phyloP scores from a whole-genome alignment of 192 early-diverging fungal species.

The Coemansia pectinata region DNA sequence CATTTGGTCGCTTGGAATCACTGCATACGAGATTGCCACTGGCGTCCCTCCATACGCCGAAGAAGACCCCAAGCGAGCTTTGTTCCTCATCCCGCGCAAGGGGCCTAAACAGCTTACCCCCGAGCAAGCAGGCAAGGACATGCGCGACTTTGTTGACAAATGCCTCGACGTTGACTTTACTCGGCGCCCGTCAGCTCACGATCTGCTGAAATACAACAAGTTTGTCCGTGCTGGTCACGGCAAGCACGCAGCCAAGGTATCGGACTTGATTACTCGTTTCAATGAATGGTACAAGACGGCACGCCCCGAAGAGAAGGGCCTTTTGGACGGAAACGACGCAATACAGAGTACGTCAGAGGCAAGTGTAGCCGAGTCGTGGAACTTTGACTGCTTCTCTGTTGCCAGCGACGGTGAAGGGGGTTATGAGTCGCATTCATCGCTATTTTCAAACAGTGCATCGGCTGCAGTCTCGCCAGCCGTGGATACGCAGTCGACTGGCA shows the following conservation, averaged over 20 bases:
- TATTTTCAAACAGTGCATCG: slow-evolving; percentile 36
- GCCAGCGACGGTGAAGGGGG: slow-evolving; percentile 49
- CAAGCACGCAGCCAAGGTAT: slow-evolving; percentile 48
- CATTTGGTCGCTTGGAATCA: slow-evolving; percentile 99
- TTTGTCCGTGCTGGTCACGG: slow-evolving; percentile 54
- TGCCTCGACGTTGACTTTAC: slow-evolving; percentile 88
- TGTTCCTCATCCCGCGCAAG: slow-evolving; percentile 84
- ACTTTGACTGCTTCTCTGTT: slow-evolving; percentile 55
- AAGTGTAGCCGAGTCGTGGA: slow-evolving; percentile 52
- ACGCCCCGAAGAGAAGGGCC: slow-evolving; percentile 29
- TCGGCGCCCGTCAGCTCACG: slow-evolving; percentile 84
- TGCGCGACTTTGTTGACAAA: slow-evolving; percentile 86
- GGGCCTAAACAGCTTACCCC: slow-evolving; percentile 80
- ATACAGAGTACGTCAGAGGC: slow-evolving; percentile 53
- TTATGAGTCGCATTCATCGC: slow-evolving; percentile 49
- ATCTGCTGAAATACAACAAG: slow-evolving; percentile 69
- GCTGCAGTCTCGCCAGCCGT: slow-evolving; percentile 11
- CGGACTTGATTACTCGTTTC: slow-evolving; percentile 49
- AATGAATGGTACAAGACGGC: slow-evolving; percentile 42
- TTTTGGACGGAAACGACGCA: slow-evolving; percentile 46
- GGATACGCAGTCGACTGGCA: background rate
- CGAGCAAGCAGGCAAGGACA: slow-evolving; percentile 65
- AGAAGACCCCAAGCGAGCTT: slow-evolving; percentile 84
- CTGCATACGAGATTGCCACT: slow-evolving; percentile 94
- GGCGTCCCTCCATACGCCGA: slow-evolving; percentile 94